Evolutionary conservation across 2,329 filamentous ascomycete species (phyloP), one percentile per base, ranked within the genome.

Genomic region (Xylaria sp.): DNA sequence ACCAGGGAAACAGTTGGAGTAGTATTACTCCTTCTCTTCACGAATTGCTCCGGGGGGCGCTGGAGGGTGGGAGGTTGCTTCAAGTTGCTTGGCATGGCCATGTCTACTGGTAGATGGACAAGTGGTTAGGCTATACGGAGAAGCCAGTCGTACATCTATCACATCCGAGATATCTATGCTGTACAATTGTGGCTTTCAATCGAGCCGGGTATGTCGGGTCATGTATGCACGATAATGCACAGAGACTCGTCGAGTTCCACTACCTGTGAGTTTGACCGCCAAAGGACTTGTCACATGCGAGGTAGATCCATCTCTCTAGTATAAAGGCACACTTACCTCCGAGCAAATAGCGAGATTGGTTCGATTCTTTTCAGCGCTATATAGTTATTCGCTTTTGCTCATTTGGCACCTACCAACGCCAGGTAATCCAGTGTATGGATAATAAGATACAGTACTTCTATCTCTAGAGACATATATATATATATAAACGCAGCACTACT

Each of bases 101-200:
- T 46, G 6, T 46, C 15, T 46, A 18, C 46, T 23, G 46, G 28
- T 62, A 23, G 51, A 18, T 56, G 13, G 10, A 13, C n/a, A 15
- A 23, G 46, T 23, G 28, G 3, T 5, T 28, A 28, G 28, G 28
- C 28, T 28, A 49, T 49, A 23, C 20, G 8, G 36, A 31, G 20
- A 23, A 56, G n/a, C 31, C 25, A 48, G 33, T 25, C 18, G 36
- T 54, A 25, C 46, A 52, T 41, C 39, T 36, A 65, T 65, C 48
- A 65, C 25, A 54, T 55, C 46, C 56, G 43, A 58, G 31, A 23
- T 23, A 8, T 64, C 23, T 33, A 41, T 28, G 51, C 36, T 25
- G 49, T 15, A 36, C 13, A 13, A 28, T 18, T 31, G 59, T 54
- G 4, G 33, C 25, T 56, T 36, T 63, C 2, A 28, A 54, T 7